Evolutionary conservation across 2,329 filamentous ascomycete species (phyloP).

Genomic region (Orbilia quercus): DNA sequence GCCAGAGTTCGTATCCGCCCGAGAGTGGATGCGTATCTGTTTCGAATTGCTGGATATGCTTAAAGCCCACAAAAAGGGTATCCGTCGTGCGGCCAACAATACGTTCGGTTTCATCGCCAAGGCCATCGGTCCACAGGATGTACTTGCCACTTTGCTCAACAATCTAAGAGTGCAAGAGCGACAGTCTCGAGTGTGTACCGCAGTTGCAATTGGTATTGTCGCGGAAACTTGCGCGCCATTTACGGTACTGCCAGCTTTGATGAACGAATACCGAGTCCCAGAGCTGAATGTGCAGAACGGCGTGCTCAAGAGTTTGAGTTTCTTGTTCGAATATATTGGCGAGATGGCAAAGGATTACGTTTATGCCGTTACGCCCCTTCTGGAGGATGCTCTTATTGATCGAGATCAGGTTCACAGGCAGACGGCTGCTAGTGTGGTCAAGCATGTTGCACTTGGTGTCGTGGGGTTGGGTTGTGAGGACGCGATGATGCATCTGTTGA

Average conservation of each 20-base stretch:
- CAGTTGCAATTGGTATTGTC: slow-evolving; percentile 97
- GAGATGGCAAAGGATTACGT: slow-evolving; percentile 99
- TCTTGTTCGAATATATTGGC: slow-evolving; percentile 98
- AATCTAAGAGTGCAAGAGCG: slow-evolving; percentile 97
- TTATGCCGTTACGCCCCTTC: slow-evolving; percentile 92
- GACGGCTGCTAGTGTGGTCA: slow-evolving; percentile 94
- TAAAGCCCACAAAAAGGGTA: slow-evolving; percentile 99
- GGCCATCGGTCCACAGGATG: slow-evolving; percentile 97
- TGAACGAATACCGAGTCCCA: slow-evolving; percentile 99
- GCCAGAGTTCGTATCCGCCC: slow-evolving; percentile 92
- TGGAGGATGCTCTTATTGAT: slow-evolving; percentile 97
- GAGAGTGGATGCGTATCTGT: slow-evolving; percentile 99
- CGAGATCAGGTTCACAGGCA: slow-evolving; percentile 97
- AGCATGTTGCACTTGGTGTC: slow-evolving; percentile 97
- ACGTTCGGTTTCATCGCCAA: slow-evolving; percentile 99
- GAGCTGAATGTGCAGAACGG: slow-evolving; percentile 99
- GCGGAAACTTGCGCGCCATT: slow-evolving; percentile 98
- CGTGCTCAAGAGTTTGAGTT: slow-evolving; percentile 94
- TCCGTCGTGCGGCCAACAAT: slow-evolving; percentile 97
- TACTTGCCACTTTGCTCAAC: slow-evolving; percentile 92
- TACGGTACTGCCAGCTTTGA: slow-evolving; percentile 95
- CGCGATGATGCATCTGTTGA: slow-evolving; percentile 96
- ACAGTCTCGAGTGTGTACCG: slow-evolving; percentile 97
- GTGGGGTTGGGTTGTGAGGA: slow-evolving; percentile 97
- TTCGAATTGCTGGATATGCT: slow-evolving; percentile 99